Evolutionary conservation across 2,329 filamentous ascomycete species (phyloP), one percentile per base, ranked within the genome.

Genomic region (Beauveria medogensis): DNA sequence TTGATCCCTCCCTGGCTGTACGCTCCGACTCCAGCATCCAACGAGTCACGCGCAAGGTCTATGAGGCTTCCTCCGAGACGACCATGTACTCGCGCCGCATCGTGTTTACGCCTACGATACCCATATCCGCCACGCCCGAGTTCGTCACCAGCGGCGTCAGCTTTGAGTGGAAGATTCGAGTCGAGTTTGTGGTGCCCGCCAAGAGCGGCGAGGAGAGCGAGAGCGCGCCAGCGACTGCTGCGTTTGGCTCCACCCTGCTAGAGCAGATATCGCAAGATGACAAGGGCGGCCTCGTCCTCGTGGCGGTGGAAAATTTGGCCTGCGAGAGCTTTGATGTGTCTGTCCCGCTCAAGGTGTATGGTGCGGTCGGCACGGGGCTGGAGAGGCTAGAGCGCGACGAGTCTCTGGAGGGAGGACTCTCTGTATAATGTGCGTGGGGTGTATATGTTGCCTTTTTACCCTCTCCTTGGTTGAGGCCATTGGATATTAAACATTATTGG

Each of bases 291-390:
- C 73, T 83, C 26, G 82, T 94, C 16, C 78, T 92, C 56, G 90
- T 91, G 18, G 90, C 90, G 0, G 84, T 88, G 55, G 90, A 96
- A 75, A 85, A 86, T 64, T 69, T 96, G 56, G 82, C 86, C 9
- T 93, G 91, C 67, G 92, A 96, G 77, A 95, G 90, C 68, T 96
- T 96, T 73, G 92, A 96, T 73, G 89, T 96, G 51, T 85, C 86
- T 40, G 91, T 96, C 51, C 92, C 92, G 28, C 77, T 97, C 65
- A 84, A 86, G 55, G 89, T 97, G 10, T 96, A 95, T 69, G 85
- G 85, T 46, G 82, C 83, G 20, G 78, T 83, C 41, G 80, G 81
- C 62, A 81, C 77, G 57, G 82, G 82, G 8, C 69, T 85, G 62
- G 83, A 85, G 70, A 77, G 76, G 63, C 68, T 83, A 58, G 82